Evolutionary conservation across 2,329 filamentous ascomycete species (phyloP).

Genomic region (Fusarium sp.): DNA sequence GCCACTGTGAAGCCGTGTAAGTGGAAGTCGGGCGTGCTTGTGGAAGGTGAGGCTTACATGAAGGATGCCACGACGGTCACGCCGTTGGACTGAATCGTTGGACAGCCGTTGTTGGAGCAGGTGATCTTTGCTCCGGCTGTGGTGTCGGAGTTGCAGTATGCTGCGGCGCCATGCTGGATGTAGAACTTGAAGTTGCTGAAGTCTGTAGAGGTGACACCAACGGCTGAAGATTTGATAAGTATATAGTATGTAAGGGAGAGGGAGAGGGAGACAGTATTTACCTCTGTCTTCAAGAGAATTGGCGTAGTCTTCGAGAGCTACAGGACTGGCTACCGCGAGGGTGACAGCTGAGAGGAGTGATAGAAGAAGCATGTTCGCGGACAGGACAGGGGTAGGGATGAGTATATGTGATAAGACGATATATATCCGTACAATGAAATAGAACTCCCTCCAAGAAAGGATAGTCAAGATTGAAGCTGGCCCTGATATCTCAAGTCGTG

Average conservation of each 20-base stretch:
- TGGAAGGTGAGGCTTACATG: constrained; percentile 49
- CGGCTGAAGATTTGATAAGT: constrained; percentile 11
- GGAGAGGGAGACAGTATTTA: constrained; percentile 43
- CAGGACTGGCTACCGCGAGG: constrained; percentile 47
- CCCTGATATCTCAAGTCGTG: constrained; percentile 27
- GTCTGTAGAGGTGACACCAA: constrained; percentile 40
- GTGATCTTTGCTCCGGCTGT: constrained; percentile 56
- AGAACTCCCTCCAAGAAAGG: constrained; percentile 12
- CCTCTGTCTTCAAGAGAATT: constrained; percentile 52
- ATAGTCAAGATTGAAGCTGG: constrained; percentile 8
- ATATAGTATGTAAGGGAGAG: neutral
- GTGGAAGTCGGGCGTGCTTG: constrained; percentile 11
- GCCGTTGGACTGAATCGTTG: constrained; percentile 58
- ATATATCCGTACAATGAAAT: neutral
- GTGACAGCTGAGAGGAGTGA: constrained; percentile 47
- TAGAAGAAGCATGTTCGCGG: constrained; percentile 43
- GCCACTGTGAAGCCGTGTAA: constrained; percentile 54
- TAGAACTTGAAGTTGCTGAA: constrained; percentile 61
- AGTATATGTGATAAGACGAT: constrained; percentile 1
- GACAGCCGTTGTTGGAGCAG: constrained; percentile 61
- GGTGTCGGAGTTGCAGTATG: constrained; percentile 66
- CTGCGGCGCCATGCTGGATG: constrained; percentile 64
- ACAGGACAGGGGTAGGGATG: neutral
- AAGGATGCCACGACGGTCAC: constrained; percentile 61
- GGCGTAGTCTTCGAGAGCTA: constrained; percentile 47